Evolutionary conservation across 1,139 yeast genomes (phyloP).

Genomic region (Petasospora fabianii): DNA sequence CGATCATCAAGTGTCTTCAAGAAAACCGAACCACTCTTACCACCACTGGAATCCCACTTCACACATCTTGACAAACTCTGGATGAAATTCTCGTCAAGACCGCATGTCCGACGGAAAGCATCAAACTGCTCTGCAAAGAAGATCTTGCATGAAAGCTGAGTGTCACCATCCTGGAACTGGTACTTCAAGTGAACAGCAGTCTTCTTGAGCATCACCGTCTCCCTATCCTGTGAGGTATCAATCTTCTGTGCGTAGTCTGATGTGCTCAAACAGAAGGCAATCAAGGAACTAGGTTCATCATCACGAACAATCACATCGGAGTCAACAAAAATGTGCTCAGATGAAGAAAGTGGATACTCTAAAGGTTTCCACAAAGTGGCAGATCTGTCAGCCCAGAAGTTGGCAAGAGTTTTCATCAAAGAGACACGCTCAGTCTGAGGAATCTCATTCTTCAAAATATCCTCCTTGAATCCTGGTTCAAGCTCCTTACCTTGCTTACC

Average conservation of each 20-base stretch:
- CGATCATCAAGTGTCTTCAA: slow-evolving; percentile 88
- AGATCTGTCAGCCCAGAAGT: slow-evolving; percentile 97
- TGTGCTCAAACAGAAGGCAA: slow-evolving; percentile 87
- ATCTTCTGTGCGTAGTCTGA: slow-evolving; percentile 70
- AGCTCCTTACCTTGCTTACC: slow-evolving; percentile 5
- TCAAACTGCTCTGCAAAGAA: slow-evolving; percentile 97
- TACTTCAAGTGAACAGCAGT: slow-evolving; percentile 89
- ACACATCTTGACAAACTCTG: slow-evolving; percentile 91
- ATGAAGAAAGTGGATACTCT: slow-evolving; percentile 71
- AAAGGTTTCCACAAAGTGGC: slow-evolving; percentile 95
- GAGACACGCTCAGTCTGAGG: slow-evolving; percentile 65
- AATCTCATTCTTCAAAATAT: slow-evolving; percentile 21
- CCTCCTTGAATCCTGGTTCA: slow-evolving; percentile 22
- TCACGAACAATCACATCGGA: slow-evolving; percentile 93
- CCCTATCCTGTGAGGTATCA: slow-evolving; percentile 37
- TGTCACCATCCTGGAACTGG: slow-evolving; percentile 83
- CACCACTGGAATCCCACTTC: slow-evolving; percentile 95
- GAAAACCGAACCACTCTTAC: slow-evolving; percentile 93
- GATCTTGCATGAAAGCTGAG: slow-evolving; percentile 84
- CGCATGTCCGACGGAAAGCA: slow-evolving; percentile 84
- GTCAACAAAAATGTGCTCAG: slow-evolving; percentile 92
- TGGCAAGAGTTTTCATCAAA: slow-evolving; percentile 76
- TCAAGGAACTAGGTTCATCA: slow-evolving; percentile 93
- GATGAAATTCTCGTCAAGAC: slow-evolving; percentile 68
- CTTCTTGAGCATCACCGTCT: slow-evolving; percentile 69